Evolutionary conservation across 2,329 filamentous ascomycete species (phyloP), one percentile per base, ranked within the genome.

Genomic region (Trichoderma hamatum): DNA sequence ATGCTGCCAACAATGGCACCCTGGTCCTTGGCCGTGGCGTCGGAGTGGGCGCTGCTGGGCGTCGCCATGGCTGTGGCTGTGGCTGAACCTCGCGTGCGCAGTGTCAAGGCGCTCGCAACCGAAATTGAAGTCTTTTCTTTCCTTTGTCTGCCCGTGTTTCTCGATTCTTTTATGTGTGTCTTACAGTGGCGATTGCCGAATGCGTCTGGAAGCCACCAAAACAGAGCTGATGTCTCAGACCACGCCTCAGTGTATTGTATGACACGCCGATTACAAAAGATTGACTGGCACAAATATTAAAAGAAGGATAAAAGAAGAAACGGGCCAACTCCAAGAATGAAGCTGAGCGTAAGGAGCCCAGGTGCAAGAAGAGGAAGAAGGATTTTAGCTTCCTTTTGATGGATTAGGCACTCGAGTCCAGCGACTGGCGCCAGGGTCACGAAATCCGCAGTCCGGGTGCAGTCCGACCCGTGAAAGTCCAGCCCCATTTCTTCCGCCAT

Each of bases 21-120:
- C 60, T 83, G 83, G 19, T 77, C 77, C 14, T 73, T 77, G 71
- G 83, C 81, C 30, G 84, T 84, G 72, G 78, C 79, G 74, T 86
- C 85, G 74, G 85, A 83, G 74, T 82, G 85, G 73, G 79, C 80
- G 72, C 76, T 78, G 21, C 76, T 72, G 13, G 66, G 36, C 66
- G 66, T 63, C 58, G 66, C 68, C 62, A 65, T 64, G 56, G 60
- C 63, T 67, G 54, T 24, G 28, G 28, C 30, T n/a, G 19, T 28
- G 39, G 54, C 54, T 59, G 26, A 16, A 13, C 34, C n/a, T 49
- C 26, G 52, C 63, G 63, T 52, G 52, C 52, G 63, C 63, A 34
- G 36, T 13, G 63, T 39, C 24, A 52, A 60, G 39, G 54, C 54
- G 64, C 21, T 60, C 19, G 49, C 39, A 59, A 54, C 54, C 51